Conservation (phyloP, 352 stramenopile species). For the Globisporangium echinulatum region DNA sequence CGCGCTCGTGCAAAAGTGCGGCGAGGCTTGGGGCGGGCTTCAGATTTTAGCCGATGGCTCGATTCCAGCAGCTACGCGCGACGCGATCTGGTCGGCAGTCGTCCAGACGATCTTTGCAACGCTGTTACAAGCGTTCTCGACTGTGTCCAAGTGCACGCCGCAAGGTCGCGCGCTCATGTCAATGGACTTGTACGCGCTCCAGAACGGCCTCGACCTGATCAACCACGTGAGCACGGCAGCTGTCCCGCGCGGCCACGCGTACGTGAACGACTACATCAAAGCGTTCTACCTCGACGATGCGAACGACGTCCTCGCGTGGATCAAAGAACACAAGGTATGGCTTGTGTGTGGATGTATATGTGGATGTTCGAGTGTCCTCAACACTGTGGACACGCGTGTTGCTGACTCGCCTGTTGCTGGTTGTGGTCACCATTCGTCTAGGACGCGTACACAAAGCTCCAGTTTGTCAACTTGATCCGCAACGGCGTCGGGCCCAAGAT, state of each 20-base stretch:
- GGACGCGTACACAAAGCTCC: constrained; percentile 48
- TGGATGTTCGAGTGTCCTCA: background rate
- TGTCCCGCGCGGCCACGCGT: constrained; percentile 42
- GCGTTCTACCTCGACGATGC: constrained; percentile 85
- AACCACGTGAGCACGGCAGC: constrained; percentile 59
- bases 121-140: constrained; percentile 89
- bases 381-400: background rate
- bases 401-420: constrained; percentile 6
- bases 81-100: constrained; percentile 77
- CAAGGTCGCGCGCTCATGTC: constrained; percentile 95
- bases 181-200: constrained; percentile 92
- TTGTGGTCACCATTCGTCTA: constrained; percentile 5
- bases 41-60: constrained; percentile 60
- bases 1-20: constrained; percentile 70
- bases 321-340: constrained; percentile 62
- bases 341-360: background rate
- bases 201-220: constrained; percentile 78
- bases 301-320: constrained; percentile 78
- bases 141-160: constrained; percentile 86
- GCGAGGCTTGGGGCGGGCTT: constrained; percentile 67
- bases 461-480: constrained; percentile 60
- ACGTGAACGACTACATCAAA: constrained; percentile 85
- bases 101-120: constrained; percentile 85
- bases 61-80: constrained; percentile 57
- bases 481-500: constrained; percentile 54